These are phyloP conservation scores for Didymella sp. DNA, from an alignment of 2,329 filamentous ascomycete genomes.

Conservation along the genomic window DNA sequence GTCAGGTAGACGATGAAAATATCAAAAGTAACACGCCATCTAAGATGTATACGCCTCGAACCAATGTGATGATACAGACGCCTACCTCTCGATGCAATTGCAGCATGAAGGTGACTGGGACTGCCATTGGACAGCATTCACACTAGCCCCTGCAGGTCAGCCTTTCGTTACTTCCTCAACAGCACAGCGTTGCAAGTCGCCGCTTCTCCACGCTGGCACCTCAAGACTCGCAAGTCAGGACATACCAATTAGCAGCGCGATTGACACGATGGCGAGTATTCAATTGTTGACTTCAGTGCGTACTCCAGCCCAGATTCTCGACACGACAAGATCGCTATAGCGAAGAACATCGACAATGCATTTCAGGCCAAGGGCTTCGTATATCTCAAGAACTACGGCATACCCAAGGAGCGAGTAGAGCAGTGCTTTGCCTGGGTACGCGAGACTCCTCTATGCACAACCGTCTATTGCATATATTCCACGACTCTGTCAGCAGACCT, in stretches of 20 bases:
- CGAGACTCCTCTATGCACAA: background rate
- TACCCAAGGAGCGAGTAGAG: slow-evolving; percentile 40
- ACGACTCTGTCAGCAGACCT: too few relatives aligned
- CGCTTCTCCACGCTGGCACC: background rate
- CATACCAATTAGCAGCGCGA: background rate
- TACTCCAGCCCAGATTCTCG: slow-evolving; percentile 29
- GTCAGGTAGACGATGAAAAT: slow-evolving; percentile 10
- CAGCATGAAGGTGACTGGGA: background rate
- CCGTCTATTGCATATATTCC: too few relatives aligned
- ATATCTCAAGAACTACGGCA: slow-evolving; percentile 51
- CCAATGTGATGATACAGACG: background rate
- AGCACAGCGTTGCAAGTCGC: background rate
- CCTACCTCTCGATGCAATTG: background rate
- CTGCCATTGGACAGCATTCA: background rate
- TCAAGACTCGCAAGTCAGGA: background rate
- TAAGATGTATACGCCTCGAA: background rate
- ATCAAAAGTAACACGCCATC: slow-evolving; percentile 2
- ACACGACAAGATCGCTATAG: slow-evolving; percentile 29
- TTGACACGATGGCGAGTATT: slow-evolving; percentile 23
- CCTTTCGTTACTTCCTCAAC: background rate
- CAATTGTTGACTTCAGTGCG: slow-evolving; percentile 40
- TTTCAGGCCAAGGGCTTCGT: slow-evolving; percentile 52
- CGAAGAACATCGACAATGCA: slow-evolving; percentile 48
- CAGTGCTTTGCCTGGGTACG: slow-evolving; percentile 40
- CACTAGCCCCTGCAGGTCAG: slow-evolving; percentile 1